phyloP scores from a whole-genome alignment of 805 yeast species.

The Candida insectorum region DNA sequence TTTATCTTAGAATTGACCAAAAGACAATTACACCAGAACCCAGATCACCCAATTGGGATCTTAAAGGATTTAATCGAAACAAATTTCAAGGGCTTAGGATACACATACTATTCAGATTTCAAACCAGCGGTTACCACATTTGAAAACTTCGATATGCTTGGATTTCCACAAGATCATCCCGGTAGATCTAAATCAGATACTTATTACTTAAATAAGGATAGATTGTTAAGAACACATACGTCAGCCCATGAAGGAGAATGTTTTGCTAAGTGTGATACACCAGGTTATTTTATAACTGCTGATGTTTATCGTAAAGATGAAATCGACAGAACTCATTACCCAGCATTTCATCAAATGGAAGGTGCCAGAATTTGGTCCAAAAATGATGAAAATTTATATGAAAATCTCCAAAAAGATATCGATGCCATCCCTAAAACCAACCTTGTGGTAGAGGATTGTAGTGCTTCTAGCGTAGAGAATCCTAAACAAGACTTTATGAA shows the following conservation, averaged over 20 bases:
- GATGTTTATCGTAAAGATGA: conserved; percentile 96
- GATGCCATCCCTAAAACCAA: conserved; percentile 62
- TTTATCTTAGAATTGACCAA: conserved; percentile 66
- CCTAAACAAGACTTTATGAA: conserved; percentile 82
- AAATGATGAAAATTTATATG: conserved; percentile 42
- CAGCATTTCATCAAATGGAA: conserved; percentile 97
- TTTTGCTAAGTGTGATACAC: conserved; percentile 60
- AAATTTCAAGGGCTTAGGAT: conserved; percentile 62
- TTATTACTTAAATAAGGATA: conserved; percentile 73
- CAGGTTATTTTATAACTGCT: conserved; percentile 90
- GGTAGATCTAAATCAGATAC: conserved; percentile 93
- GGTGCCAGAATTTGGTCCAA: conserved; percentile 88
- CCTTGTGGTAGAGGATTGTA: conserved; percentile 73
- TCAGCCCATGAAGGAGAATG: conserved; percentile 95
- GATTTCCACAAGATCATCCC: conserved; percentile 89
- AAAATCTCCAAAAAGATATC: conserved; percentile 46
- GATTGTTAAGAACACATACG: conserved; percentile 86
- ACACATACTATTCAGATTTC: conserved; percentile 76
- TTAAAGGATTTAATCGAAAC: conserved; percentile 69
- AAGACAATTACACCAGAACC: conserved; percentile 68
- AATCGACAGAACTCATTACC: conserved; percentile 93
- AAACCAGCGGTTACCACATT: conserved; percentile 76
- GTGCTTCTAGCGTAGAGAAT: conserved; percentile 43
- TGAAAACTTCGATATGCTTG: conserved; percentile 89
- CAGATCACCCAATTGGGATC: conserved; percentile 87